phyloP scores from a whole-genome alignment of 2,329 filamentous ascomycete species.

The Hypoxylon rubiginosum region DNA sequence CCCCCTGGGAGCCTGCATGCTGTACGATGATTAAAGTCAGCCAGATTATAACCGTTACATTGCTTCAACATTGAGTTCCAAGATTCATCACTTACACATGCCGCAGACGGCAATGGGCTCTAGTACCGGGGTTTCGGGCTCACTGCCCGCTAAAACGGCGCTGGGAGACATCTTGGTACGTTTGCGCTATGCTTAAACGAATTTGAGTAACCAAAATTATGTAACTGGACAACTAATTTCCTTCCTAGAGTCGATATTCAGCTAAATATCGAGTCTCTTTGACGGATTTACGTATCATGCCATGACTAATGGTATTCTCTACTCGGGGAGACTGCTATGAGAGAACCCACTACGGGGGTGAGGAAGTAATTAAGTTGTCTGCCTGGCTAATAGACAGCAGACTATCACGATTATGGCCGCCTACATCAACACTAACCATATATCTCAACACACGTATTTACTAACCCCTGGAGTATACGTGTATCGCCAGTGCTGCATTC shows the following conservation, averaged over 20 bases:
- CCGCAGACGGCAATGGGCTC: conserved; percentile 47
- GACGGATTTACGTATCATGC: neutral
- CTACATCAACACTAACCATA: neutral
- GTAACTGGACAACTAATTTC: neutral
- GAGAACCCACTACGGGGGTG: neutral
- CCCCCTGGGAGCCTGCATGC: conserved; percentile 42
- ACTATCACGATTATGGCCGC: neutral
- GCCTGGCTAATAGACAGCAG: neutral
- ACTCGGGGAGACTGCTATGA: neutral
- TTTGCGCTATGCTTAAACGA: neutral
- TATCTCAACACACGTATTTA: neutral
- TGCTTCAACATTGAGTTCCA: neutral
- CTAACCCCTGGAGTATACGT: conserved; percentile 4
- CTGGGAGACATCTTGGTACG: conserved; percentile 29
- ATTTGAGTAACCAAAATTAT: neutral
- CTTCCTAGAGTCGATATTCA: neutral
- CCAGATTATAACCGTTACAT: neutral
- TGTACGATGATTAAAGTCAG: conserved; percentile 11
- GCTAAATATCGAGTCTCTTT: neutral
- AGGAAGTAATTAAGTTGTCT: neutral
- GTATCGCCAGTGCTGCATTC: conserved; percentile 2
- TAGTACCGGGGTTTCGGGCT: conserved; percentile 26
- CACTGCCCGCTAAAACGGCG: conserved; percentile 7
- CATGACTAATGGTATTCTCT: neutral
- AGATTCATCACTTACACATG: conserved; percentile 42